A percentile compares a stretch with the other conserved stretches of the same genome.
Evolutionary conservation across 2,329 filamentous ascomycete genomes (phyloP).

Genomic region (Fusarium brachygibbosum): DNA sequence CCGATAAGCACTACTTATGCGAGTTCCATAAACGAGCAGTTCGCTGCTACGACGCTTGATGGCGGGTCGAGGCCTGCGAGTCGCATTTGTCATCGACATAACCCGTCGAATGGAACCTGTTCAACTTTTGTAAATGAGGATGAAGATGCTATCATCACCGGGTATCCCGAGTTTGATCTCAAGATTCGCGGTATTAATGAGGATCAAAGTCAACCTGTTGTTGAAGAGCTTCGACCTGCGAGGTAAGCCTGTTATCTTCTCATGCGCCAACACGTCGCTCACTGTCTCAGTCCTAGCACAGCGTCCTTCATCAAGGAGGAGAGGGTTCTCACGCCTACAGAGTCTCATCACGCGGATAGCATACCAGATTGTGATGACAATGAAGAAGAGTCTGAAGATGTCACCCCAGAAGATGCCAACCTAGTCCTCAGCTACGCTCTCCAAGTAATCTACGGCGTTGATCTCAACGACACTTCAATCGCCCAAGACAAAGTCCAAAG

Average conservation of each 20-base stretch:
- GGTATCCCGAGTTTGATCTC: conserved; percentile 48
- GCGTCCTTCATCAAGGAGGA: conserved; percentile 46
- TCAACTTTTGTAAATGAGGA: conserved; percentile 57
- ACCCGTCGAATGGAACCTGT: conserved; percentile 54
- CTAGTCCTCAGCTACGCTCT: conserved; percentile 54
- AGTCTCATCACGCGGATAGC: conserved; percentile 13
- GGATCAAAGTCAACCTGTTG: conserved; percentile 2
- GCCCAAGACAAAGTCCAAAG: conserved; percentile 48
- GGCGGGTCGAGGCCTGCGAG: conserved; percentile 46
- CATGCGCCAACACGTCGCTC: conserved; percentile 1
- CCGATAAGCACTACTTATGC: conserved; percentile 55
- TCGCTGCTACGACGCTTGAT: conserved; percentile 47
- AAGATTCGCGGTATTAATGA: conserved; percentile 43
- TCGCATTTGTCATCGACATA: conserved; percentile 52
- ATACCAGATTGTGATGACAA: conserved; percentile 18
- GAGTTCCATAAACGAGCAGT: conserved; percentile 53
- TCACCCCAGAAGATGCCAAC: conserved; percentile 54
- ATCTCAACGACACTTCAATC: conserved; percentile 53
- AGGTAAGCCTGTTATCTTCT: conserved; percentile 22
- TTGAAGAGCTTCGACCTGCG: conserved; percentile 22
- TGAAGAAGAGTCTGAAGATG: conserved; percentile 46
- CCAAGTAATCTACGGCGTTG: conserved; percentile 56
- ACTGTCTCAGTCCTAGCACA: conserved; percentile 28
- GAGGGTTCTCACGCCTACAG: conserved; percentile 33
- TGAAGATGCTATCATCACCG: conserved; percentile 47